A percentile compares a stretch with the other conserved stretches of the same genome.
phyloP scores from a whole-genome alignment of 2,329 filamentous ascomycete genomes.

The Claviceps humidiphila region DNA sequence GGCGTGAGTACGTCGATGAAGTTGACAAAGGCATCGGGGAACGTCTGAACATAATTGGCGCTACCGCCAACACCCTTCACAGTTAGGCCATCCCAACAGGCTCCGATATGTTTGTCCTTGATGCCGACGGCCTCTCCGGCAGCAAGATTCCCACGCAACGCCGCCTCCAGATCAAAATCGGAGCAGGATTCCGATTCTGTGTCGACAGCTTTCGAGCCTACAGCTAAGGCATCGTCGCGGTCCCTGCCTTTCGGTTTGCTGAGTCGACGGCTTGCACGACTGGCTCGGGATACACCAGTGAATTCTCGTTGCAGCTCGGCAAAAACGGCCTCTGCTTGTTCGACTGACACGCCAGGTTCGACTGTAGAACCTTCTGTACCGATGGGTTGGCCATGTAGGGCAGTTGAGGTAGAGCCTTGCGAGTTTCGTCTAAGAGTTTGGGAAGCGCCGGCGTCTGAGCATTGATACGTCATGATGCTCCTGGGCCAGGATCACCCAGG shows the following conservation, averaged over 20 bases:
- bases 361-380: background rate
- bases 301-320: conserved; percentile 51
- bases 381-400: background rate
- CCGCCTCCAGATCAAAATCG: conserved; percentile 61
- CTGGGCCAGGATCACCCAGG: background rate
- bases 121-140: conserved; percentile 69
- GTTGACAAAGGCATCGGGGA: conserved; percentile 61
- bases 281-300: conserved; percentile 41
- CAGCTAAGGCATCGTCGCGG: conserved; percentile 41
- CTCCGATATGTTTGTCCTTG: conserved; percentile 65
- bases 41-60: conserved; percentile 60
- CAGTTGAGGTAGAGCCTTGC: background rate
- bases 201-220: conserved; percentile 23
- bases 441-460: background rate
- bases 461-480: background rate
- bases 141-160: conserved; percentile 56
- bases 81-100: conserved; percentile 65
- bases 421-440: background rate
- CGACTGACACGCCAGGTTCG: conserved; percentile 45
- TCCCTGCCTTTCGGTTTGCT: conserved; percentile 25
- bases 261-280: conserved; percentile 28
- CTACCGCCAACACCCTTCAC: conserved; percentile 64
- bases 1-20: conserved; percentile 66
- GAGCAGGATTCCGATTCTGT: conserved; percentile 32
- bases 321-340: conserved; percentile 58